Evolutionary conservation across 2,329 filamentous ascomycete genomes (phyloP).

Genomic region (Endothia cerciana): DNA sequence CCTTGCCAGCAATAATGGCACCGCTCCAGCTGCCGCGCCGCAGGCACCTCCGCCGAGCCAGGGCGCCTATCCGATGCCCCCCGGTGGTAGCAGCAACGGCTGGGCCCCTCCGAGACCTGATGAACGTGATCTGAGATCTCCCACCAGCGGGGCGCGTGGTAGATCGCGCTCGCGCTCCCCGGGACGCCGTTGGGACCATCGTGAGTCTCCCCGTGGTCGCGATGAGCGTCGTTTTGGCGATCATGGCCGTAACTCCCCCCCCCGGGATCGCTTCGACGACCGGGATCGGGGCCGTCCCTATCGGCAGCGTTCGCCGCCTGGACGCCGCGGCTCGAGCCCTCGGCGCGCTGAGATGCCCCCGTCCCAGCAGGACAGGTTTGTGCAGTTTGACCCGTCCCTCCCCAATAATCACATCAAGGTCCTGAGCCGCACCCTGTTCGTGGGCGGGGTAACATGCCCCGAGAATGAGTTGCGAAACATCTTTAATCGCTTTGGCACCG

Average conservation of each 20-base stretch:
- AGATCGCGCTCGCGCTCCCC: constrained; percentile 82
- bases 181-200: constrained; percentile 71
- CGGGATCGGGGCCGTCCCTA: constrained; percentile 64
- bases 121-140: constrained; percentile 68
- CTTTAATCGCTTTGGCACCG: constrained; percentile 80
- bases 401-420: constrained; percentile 85
- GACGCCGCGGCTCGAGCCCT: constrained; percentile 68
- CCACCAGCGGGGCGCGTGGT: constrained; percentile 56
- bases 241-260: constrained; percentile 69
- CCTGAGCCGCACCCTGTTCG: constrained; percentile 91
- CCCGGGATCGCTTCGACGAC: constrained; percentile 61
- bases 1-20: constrained; percentile 47
- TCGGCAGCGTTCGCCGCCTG: constrained; percentile 83
- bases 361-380: constrained; percentile 65
- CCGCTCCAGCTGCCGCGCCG: constrained; percentile 39
- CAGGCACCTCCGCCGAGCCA: constrained; percentile 46
- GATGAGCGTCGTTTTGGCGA: constrained; percentile 73
- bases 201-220: constrained; percentile 64
- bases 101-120: constrained; percentile 44
- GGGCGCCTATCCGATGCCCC: constrained; percentile 44
- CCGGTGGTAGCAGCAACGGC: constrained; percentile 34
- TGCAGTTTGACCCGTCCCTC: constrained; percentile 77
- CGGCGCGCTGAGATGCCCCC: constrained; percentile 37
- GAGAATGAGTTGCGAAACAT: constrained; percentile 81
- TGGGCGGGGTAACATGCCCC: constrained; percentile 87